Evolutionary conservation across 1,284 basidiomycete species (phyloP).

Genomic region (Coniferiporia sulphurascens): DNA sequence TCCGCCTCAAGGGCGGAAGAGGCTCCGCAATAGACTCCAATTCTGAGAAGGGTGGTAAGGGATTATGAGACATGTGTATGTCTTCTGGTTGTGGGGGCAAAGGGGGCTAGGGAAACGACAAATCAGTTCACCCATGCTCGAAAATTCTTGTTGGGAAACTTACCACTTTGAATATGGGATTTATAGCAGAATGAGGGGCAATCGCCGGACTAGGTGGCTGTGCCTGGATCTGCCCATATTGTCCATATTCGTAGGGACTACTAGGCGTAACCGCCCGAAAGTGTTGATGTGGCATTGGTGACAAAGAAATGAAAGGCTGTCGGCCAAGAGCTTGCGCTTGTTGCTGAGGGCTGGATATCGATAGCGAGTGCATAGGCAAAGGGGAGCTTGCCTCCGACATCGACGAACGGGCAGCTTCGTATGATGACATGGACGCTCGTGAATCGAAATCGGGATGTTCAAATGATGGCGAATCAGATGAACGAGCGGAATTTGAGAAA

Average conservation of each 20-base stretch:
- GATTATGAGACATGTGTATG: constrained; percentile 38
- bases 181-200: constrained; percentile 54
- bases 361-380: constrained; percentile 66
- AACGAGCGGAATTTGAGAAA: constrained; percentile 66
- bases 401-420: constrained; percentile 45
- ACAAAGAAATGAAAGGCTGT: constrained; percentile 29
- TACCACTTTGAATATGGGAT: constrained; percentile 90
- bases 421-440: constrained; percentile 54
- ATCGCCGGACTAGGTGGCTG: constrained; percentile 29
- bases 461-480: constrained; percentile 77
- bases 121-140: constrained; percentile 9
- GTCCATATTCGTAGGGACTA: constrained; percentile 28
- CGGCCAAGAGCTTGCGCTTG: constrained; percentile 25
- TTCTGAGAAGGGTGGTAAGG: constrained; percentile 70
- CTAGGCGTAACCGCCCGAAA: constrained; percentile 33
- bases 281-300: constrained; percentile 48
- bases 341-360: constrained; percentile 45
- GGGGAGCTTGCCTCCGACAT: constrained; percentile 64
- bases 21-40: constrained; percentile 77
- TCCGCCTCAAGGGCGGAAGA: constrained; percentile 47
- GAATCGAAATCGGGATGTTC: constrained; percentile 79
- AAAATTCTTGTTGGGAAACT: constrained; percentile 32
- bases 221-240: constrained; percentile 29
- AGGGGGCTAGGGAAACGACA: constrained; percentile 38
- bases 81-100: constrained; percentile 26